Base-by-base conservation (phyloP, 176 grass and related monocot species). In the Alloteropsis semialata region DNA sequence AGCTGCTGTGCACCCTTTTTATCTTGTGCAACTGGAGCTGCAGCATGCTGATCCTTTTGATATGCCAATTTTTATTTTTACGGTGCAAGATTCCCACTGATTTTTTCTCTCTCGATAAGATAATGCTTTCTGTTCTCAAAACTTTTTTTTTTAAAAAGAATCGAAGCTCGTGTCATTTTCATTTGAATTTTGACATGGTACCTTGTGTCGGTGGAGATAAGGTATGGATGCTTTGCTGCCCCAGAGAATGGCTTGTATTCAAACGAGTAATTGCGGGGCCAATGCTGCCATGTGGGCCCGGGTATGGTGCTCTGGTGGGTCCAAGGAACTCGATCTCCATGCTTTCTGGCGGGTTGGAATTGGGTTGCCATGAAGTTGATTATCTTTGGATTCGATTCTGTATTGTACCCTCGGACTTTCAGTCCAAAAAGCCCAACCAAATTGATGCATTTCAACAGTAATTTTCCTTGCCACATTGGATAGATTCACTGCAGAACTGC, bases 1-100 rank as follows among this genome's bases (percentile, higher is more conserved):
- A 75, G 78, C 59, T 53, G 36, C 4, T 56, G 24, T 69, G 61
- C n/a, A 63, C 43, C 45, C 27, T 19, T 74, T 73, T 84, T 32
- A 36, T 49, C 74, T 11, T 77, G 24, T 58, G 29, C 19, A 25
- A 54, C 30, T 59, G 36, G 45, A 73, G 65, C 33, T 44, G 39
- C 54, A 51, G 25, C 19, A 80, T 34, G 54, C 13, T 44, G 27
- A 12, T 65, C 42, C 30, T 16, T 63, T 48, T n/a, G 41, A 49
- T 36, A 65, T 17, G 30, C 32, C 1, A 36, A 5, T 18, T 64
- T 45, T 33, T 64, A 36, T 8, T 30, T 11, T 19, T 6, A 42
- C 3, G 22, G 3, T 76, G 33, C 12, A 17, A 75, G 21, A 12
- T 76, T 41, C 13, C 28, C 11, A 18, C 6, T 19, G 51, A 8